These are phyloP conservation scores for Lycium barbarum DNA, from an alignment of 257 asterid species.

Conservation along the genomic window DNA sequence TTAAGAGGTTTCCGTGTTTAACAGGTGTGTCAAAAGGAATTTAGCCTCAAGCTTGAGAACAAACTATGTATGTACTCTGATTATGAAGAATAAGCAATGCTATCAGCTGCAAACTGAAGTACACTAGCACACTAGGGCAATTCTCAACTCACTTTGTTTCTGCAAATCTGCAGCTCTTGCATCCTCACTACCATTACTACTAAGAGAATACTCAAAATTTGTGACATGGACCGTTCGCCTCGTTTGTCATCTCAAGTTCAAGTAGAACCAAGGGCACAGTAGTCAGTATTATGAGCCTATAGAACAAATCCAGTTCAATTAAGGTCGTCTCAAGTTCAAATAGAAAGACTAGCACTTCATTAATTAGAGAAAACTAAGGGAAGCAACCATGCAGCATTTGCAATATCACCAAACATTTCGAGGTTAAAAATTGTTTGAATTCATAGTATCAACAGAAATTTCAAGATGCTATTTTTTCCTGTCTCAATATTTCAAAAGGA, in stretches of 20 bases:
- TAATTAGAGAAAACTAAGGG: slow-evolving; percentile 31
- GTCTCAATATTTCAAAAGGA: not conserved
- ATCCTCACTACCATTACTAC: too few relatives aligned
- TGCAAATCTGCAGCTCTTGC: too few relatives aligned
- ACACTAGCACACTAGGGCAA: too few relatives aligned
- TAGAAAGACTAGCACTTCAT: not conserved
- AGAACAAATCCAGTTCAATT: not conserved
- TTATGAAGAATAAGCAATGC: too few relatives aligned
- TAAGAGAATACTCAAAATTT: not conserved
- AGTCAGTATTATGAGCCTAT: not conserved
- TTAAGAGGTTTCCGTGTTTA: too few relatives aligned
- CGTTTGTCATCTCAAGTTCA: not conserved
- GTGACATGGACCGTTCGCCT: not conserved
- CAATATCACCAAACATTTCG: not conserved
- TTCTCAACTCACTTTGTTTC: too few relatives aligned
- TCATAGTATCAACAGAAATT: slow-evolving; percentile 17
- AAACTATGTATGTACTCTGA: too few relatives aligned
- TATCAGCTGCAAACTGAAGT: too few relatives aligned
- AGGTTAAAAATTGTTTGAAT: not conserved
- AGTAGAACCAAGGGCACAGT: not conserved
- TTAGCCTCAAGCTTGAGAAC: too few relatives aligned
- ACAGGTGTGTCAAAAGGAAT: too few relatives aligned
- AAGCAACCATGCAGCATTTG: not conserved
- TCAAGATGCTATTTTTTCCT: not conserved
- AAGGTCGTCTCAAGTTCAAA: not conserved